These are phyloP conservation scores for Neurospora discreta DNA, from an alignment of 495 filamentous ascomycete species.

Conservation along the genomic window DNA sequence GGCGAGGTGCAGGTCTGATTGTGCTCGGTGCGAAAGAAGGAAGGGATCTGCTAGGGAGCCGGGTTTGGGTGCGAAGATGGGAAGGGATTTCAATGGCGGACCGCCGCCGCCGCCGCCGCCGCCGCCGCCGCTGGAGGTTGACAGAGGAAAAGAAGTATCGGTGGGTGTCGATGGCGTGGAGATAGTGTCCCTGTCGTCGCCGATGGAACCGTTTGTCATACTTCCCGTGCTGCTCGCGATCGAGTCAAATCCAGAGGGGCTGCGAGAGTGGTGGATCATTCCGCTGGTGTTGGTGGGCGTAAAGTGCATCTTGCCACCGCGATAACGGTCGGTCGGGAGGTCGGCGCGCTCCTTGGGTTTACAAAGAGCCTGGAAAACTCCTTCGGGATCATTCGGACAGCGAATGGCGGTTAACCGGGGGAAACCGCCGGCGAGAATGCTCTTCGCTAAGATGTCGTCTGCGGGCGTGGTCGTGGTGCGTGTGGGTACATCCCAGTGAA, in stretches of 20 bases:
- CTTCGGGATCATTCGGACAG: constrained; percentile 64
- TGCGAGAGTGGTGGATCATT: neutral
- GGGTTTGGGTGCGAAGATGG: constrained; percentile 30
- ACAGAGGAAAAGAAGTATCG: constrained; percentile 5
- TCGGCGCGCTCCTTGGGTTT: constrained; percentile 37
- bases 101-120: neutral
- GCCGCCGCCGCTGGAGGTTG: neutral
- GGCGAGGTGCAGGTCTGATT: constrained; percentile 37
- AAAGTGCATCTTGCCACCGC: constrained; percentile 17
- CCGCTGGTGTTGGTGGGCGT: neutral
- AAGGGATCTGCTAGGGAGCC: constrained; percentile 14
- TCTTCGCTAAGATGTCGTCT: constrained; percentile 60
- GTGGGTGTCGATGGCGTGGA: constrained; percentile 6
- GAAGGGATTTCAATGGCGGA: constrained; percentile 23
- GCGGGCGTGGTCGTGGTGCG: constrained; percentile 36
- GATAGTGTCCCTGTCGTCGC: neutral
- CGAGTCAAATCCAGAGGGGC: neutral
- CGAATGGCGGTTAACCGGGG: constrained; percentile 57
- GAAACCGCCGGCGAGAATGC: constrained; percentile 59
- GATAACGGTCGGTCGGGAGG: constrained; percentile 24
- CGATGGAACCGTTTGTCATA: neutral
- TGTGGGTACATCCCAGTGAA: constrained; percentile 75
- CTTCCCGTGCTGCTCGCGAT: neutral
- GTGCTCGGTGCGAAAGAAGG: constrained; percentile 17
- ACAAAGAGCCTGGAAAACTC: constrained; percentile 60